Evolutionary conservation across 2,329 filamentous ascomycete genomes (phyloP).

Genomic region (Chaetomium sp.): DNA sequence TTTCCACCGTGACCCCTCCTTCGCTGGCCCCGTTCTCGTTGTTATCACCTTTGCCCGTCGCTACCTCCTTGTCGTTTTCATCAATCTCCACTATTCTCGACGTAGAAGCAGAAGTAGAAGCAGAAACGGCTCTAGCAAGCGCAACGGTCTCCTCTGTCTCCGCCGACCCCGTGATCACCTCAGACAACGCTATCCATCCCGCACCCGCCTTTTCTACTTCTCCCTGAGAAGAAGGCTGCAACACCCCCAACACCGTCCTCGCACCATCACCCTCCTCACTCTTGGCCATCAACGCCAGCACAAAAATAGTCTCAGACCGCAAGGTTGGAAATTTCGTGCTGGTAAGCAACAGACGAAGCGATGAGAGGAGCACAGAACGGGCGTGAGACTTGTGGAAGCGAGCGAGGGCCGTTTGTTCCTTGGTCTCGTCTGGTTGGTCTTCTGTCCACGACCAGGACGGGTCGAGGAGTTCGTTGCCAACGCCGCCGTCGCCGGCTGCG

Average conservation of each 20-base stretch:
- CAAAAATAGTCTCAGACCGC: slow-evolving; percentile 56
- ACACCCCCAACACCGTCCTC: slow-evolving; percentile 36
- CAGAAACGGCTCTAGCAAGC: too few species aligned
- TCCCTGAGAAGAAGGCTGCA: slow-evolving; percentile 28
- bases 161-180: slow-evolving; percentile 41
- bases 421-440: background rate
- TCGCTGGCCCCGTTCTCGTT: slow-evolving; percentile 5
- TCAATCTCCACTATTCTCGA: background rate
- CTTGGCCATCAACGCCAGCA: slow-evolving; percentile 49
- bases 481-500: background rate
- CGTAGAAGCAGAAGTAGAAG: background rate
- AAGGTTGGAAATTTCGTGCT: slow-evolving; percentile 54
- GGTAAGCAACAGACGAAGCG: slow-evolving; percentile 46
- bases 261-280: slow-evolving; percentile 46
- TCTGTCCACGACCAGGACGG: slow-evolving; percentile 22
- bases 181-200: slow-evolving; percentile 39
- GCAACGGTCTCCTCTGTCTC: background rate
- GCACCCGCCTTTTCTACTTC: slow-evolving; percentile 17
- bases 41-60: slow-evolving; percentile 1
- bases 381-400: slow-evolving; percentile 42
- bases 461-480: slow-evolving; percentile 2
- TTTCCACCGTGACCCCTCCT: slow-evolving; percentile 25
- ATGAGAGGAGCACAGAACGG: slow-evolving; percentile 31
- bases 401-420: slow-evolving; percentile 18
- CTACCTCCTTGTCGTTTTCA: background rate